Conservation (phyloP, 345 rosid species). For the Lumnitzera racemosa region DNA sequence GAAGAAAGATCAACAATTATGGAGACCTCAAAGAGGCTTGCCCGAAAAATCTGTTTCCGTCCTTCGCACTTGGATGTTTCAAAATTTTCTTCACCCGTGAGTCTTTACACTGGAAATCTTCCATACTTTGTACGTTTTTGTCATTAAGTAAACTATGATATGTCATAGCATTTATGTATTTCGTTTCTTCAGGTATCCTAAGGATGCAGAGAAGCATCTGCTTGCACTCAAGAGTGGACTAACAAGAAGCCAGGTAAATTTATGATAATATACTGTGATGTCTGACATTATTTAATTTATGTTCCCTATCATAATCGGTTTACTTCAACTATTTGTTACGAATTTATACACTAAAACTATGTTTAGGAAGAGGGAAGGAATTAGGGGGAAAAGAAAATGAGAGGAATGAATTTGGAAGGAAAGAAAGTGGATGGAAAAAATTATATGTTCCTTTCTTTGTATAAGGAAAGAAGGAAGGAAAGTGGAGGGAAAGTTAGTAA, state of each 20-base stretch:
- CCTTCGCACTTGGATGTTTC: constrained; percentile 95
- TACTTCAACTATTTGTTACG: no score
- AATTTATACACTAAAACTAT: no score
- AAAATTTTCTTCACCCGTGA: constrained; percentile 99
- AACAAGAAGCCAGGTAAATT: constrained; percentile 87
- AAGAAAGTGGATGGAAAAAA: no score
- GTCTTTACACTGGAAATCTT: constrained; percentile 1
- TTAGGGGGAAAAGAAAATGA: no score
- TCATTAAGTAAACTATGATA: background rate
- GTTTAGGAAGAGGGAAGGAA: no score
- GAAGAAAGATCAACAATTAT: constrained; percentile 64
- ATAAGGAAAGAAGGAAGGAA: no score
- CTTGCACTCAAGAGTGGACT: constrained; percentile 88
- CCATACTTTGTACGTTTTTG: background rate
- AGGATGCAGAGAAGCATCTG: constrained; percentile 93
- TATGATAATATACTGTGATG: no score
- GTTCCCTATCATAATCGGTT: no score
- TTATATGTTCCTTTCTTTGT: no score
- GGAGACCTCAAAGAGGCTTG: constrained; percentile 95
- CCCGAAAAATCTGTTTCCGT: constrained; percentile 89
- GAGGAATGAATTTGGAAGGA: no score
- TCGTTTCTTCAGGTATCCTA: constrained; percentile 60
- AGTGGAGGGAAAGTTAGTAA: no score
- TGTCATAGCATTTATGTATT: background rate
- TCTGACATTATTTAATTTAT: no score